Evolutionary conservation across 352 stramenopile species (phyloP).

Genomic region (Phytophthora colocasiae): DNA sequence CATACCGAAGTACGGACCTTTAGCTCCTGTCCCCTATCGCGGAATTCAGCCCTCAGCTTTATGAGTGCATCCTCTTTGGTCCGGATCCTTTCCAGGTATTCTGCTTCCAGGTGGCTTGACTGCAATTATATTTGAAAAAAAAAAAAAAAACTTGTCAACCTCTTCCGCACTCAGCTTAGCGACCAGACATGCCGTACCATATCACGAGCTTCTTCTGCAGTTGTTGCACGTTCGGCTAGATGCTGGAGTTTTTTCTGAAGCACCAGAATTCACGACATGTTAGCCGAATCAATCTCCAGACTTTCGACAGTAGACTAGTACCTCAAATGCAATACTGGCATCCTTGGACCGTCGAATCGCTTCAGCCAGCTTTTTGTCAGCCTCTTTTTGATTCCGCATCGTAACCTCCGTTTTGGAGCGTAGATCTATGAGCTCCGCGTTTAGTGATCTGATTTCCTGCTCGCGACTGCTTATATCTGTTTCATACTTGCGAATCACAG

Average conservation of each 20-base stretch:
- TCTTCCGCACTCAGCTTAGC: not conserved
- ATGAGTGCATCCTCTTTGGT: conserved; percentile 59
- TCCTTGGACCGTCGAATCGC: conserved; percentile 48
- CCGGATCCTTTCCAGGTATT: conserved; percentile 54
- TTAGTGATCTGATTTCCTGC: conserved; percentile 58
- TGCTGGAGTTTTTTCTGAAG: conserved; percentile 55
- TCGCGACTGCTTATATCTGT: conserved; percentile 54
- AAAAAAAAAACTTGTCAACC: not conserved
- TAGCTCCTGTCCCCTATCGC: conserved; percentile 61
- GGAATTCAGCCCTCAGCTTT: conserved; percentile 57
- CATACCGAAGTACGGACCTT: conserved; percentile 39
- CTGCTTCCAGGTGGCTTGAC: conserved; percentile 53
- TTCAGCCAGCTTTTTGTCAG: conserved; percentile 58
- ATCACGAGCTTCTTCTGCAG: conserved; percentile 69
- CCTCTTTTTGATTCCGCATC: conserved; percentile 56
- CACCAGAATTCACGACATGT: not conserved
- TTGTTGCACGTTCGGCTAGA: conserved; percentile 51
- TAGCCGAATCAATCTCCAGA: not conserved
- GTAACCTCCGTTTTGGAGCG: conserved; percentile 62
- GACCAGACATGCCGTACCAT: conserved; percentile 38
- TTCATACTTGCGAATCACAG: conserved; percentile 46
- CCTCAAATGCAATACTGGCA: conserved; percentile 53
- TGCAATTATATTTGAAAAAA: conserved; percentile 16
- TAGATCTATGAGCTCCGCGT: conserved; percentile 55
- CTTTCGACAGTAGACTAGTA: conserved; percentile 4